phyloP scores from a whole-genome alignment of 495 filamentous ascomycete genomes.

The Penicillium desertorum region DNA sequence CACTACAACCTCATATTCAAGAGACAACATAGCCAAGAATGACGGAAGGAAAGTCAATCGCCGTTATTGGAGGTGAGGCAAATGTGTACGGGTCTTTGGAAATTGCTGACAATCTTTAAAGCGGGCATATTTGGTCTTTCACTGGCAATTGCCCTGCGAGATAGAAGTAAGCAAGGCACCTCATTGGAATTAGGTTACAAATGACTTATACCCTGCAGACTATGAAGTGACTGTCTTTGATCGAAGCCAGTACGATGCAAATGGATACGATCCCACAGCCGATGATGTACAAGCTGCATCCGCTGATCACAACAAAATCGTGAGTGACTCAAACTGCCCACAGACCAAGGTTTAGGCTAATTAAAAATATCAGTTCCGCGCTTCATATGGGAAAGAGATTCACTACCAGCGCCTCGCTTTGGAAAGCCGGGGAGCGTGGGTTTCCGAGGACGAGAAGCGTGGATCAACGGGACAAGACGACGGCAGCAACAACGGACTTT shows the following conservation, averaged over 20 bases:
- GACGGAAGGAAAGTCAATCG: constrained; percentile 14
- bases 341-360: background rate
- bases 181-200: background rate
- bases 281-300: constrained; percentile 21
- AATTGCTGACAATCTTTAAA: background rate
- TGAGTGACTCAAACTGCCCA: background rate
- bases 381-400: constrained; percentile 20
- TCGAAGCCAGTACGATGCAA: constrained; percentile 14
- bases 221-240: constrained; percentile 21
- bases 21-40: constrained; percentile 2
- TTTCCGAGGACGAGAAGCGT: no score
- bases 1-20: background rate
- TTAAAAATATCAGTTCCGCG: constrained; percentile 12
- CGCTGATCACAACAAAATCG: constrained; percentile 22
- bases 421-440: constrained; percentile 15
- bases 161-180: constrained; percentile 4
- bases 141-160: constrained; percentile 16
- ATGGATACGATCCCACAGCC: constrained; percentile 10
- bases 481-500: no score
- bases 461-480: no score
- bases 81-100: no score
- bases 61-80: constrained; percentile 16
- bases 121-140: constrained; percentile 23
- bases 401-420: constrained; percentile 24
- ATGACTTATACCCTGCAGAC: background rate